Evolutionary conservation across 108 stramenopile genomes (phyloP).

Genomic region (Fistulifera solaris): DNA sequence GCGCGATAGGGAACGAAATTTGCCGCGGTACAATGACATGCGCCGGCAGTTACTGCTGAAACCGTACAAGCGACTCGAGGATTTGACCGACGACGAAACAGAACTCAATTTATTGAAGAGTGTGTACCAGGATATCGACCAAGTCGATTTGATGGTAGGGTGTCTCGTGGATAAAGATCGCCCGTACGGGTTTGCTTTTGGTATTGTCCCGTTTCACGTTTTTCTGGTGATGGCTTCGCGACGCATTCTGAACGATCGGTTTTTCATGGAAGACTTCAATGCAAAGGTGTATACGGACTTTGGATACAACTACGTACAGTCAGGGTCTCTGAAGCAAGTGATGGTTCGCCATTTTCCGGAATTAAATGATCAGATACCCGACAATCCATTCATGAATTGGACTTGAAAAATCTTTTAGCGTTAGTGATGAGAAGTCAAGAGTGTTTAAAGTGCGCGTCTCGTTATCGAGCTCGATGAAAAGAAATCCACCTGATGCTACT

Average conservation of each 20-base stretch:
- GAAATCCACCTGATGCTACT: too few relatives aligned
- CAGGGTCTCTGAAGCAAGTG: too few relatives aligned
- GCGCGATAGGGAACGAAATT: constrained; percentile 13
- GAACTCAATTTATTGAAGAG: constrained; percentile 1
- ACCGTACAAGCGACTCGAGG: constrained; percentile 2
- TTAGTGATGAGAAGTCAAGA: too few relatives aligned
- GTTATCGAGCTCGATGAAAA: too few relatives aligned
- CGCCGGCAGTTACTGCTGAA: not conserved
- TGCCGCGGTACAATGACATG: constrained; percentile 15
- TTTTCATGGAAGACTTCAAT: constrained; percentile 5
- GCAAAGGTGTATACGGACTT: not conserved
- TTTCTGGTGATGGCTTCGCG: constrained; percentile 19
- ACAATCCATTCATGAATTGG: too few relatives aligned
- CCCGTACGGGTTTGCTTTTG: constrained; percentile 7
- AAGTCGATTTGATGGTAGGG: constrained; percentile 8
- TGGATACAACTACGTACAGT: too few relatives aligned
- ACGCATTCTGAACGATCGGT: constrained; percentile 15
- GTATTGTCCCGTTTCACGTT: constrained; percentile 11
- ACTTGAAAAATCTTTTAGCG: too few relatives aligned
- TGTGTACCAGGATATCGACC: constrained; percentile 5
- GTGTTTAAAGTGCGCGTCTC: too few relatives aligned
- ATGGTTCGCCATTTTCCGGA: too few relatives aligned
- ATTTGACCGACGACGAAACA: constrained; percentile 1
- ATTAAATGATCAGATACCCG: too few relatives aligned
- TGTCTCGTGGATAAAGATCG: constrained; percentile 11